phyloP scores from a whole-genome alignment of 805 yeast species.

The Schwanniomyces occidentalis region DNA sequence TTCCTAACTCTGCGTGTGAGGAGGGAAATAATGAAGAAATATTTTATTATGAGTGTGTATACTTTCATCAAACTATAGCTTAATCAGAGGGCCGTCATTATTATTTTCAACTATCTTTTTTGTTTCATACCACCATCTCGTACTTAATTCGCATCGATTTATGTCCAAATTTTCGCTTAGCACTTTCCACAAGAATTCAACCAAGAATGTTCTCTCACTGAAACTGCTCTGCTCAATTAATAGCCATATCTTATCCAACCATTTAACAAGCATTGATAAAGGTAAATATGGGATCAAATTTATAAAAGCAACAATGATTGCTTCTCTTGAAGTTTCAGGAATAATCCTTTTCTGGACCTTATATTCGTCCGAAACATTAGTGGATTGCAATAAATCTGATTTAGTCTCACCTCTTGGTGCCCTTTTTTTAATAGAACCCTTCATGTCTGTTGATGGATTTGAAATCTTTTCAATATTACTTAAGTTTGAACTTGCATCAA shows the following conservation, averaged over 20 bases:
- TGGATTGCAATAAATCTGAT: conserved; percentile 13
- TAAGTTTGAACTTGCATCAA: conserved; percentile 37
- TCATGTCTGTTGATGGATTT: conserved; percentile 18
- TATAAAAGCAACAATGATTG: conserved; percentile 48
- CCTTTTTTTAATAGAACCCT: conserved; percentile 28
- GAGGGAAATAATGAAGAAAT: no score
- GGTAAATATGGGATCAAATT: conserved; percentile 55
- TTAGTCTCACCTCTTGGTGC: conserved; percentile 31
- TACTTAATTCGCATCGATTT: conserved; percentile 54
- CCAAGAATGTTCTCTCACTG: conserved; percentile 40
- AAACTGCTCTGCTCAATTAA: conserved; percentile 31
- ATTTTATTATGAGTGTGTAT: no score
- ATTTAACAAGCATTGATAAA: conserved; percentile 35
- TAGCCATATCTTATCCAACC: conserved; percentile 49
- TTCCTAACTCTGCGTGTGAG: no score
- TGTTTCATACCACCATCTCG: conserved; percentile 63
- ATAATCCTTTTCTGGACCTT: conserved; percentile 23
- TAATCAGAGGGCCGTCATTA: not conserved
- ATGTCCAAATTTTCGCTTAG: conserved; percentile 59
- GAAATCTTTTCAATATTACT: conserved; percentile 24
- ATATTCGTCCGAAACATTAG: conserved; percentile 11
- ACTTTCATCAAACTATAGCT: no score
- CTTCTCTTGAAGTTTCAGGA: conserved; percentile 49
- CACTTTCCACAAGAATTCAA: conserved; percentile 49
- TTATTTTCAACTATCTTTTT: conserved; percentile 7